phyloP scores from a whole-genome alignment of 108 stramenopile species.

The Skeletonema marinoi region DNA sequence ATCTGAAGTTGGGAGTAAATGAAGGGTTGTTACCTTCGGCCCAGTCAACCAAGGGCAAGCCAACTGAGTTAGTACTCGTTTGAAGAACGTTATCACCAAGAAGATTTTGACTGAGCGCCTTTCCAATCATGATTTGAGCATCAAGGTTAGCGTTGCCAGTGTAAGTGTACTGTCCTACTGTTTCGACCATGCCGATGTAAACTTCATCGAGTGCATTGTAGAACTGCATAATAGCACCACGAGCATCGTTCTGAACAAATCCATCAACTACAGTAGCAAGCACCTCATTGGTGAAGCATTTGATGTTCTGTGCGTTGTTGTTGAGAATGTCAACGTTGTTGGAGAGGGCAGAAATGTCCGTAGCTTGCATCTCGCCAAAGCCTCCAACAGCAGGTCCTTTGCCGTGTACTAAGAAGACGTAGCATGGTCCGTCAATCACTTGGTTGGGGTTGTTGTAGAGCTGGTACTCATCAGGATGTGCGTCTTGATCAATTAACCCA shows the following conservation, averaged over 20 bases:
- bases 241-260: conserved; percentile 10
- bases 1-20: conserved; percentile 3
- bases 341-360: background rate
- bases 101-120: background rate
- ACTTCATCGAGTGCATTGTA: background rate
- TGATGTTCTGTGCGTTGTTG: conserved; percentile 13
- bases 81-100: background rate
- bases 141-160: conserved; percentile 11
- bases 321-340: background rate
- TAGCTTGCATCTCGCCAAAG: background rate
- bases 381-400: conserved; percentile 33
- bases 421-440: conserved; percentile 33
- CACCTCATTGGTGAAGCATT: conserved; percentile 15
- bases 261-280: conserved; percentile 4
- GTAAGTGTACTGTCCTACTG: background rate
- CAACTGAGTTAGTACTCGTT: conserved; percentile 1
- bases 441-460: conserved; percentile 3
- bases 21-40: background rate
- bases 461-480: conserved; percentile 3
- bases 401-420: conserved; percentile 25
- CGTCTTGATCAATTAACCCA: background rate
- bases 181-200: background rate
- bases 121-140: conserved; percentile 14
- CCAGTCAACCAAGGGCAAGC: background rate
- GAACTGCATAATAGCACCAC: conserved; percentile 16